Evolutionary conservation across 805 yeast species (phyloP).

Genomic region (Blastobotrys mokoenaii): DNA sequence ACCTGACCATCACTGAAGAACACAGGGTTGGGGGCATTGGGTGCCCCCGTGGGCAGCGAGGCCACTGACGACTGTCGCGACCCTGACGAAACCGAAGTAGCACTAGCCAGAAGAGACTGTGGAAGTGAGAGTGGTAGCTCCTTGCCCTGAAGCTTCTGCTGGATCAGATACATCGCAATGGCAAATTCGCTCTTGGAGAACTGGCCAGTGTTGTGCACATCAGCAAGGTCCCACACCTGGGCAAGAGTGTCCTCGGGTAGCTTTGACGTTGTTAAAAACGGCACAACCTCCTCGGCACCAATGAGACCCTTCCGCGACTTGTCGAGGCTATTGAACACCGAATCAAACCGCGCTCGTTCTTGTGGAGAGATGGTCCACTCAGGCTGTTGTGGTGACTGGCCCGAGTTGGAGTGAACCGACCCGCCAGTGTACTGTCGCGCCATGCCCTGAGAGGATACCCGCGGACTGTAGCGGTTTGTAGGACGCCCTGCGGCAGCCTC

Average conservation of each 20-base stretch:
- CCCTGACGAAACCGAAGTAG: constrained; percentile 24
- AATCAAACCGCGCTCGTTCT: constrained; percentile 69
- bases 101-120: constrained; percentile 38
- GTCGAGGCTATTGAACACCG: constrained; percentile 73
- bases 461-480: constrained; percentile 8
- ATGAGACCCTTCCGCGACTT: constrained; percentile 52
- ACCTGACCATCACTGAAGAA: constrained; percentile 2
- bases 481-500: constrained; percentile 30
- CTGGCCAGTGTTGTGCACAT: constrained; percentile 74
- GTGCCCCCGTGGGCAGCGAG: not conserved
- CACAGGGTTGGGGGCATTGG: constrained; percentile 11
- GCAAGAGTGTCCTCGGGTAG: constrained; percentile 81
- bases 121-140: constrained; percentile 77
- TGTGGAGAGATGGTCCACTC: constrained; percentile 66
- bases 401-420: constrained; percentile 1
- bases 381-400: constrained; percentile 8
- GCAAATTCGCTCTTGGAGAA: constrained; percentile 79
- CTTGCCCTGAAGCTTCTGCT: constrained; percentile 69
- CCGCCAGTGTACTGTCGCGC: constrained; percentile 18
- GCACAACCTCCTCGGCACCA: constrained; percentile 75
- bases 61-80: constrained; percentile 21
- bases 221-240: constrained; percentile 89
- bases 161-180: constrained; percentile 88
- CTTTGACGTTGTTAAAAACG: constrained; percentile 80
- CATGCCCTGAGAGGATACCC: constrained; percentile 13